Evolutionary conservation across 345 rosid species (phyloP), one percentile per base, ranked within the genome.

Genomic region (Eucalyptus virginea): DNA sequence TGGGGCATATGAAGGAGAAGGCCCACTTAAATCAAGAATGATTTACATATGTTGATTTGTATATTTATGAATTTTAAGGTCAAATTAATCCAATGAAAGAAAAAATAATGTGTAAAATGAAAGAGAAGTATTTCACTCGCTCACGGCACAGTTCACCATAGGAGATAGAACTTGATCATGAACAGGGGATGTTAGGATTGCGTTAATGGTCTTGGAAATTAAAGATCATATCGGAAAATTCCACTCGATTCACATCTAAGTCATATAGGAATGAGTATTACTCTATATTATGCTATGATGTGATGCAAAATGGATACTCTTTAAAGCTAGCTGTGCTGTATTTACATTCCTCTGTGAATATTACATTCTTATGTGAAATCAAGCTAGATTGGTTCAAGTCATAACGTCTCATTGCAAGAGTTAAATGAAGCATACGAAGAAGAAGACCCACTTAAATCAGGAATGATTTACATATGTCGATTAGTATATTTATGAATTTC

Each of bases 121-220:
- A 52, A 52, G 24, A 19, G 58, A 52, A 52, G 23, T 52, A 21
- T 52, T 52, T 52, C 58, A 52, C 23, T 19, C 9, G 5, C 65
- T 26, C 65, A 26, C 7, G 3, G n/a, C 65, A 9, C 0, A 58
- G 30, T 58, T 58, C 7, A 28, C 65, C 0, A 3, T 11, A 58
- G 30, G 65, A 58, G n/a, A 58, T 11, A 11, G 65, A 58, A 26
- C 65, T 58, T 2, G 3, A 28, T 34, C 34, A 40, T 28, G n/a
- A 45, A n/a, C 2, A 88, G 69, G 88, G 52, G 37, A 47, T 32
- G 87, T 21, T 32, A 14, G 40, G 5, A 0, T 18, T 5, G 21
- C 21, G 21, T 15, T 32, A 37, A 67, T 67, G 21, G 11, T 34
- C 10, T 65, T 16, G 77, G 15, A 0, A n/a, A 32, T 1, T 65